Percentiles rank a stretch among this genome's conserved stretches.
Conservation (phyloP, 2,329 filamentous ascomycete genomes). For the Fusarium begoniae region DNA sequence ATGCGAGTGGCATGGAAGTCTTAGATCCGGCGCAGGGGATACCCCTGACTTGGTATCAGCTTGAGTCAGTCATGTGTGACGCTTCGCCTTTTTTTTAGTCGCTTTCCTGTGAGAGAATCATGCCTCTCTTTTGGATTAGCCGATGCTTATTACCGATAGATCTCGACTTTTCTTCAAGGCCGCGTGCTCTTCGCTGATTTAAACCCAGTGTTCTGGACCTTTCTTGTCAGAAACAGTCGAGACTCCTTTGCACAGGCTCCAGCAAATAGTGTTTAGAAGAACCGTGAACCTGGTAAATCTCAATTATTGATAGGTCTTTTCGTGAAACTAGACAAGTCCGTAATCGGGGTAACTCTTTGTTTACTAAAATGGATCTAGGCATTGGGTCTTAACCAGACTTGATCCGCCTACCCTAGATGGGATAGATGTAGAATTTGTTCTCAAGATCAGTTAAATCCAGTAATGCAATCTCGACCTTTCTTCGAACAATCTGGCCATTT, state of each 20-base stretch:
- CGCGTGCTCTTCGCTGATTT: neutral
- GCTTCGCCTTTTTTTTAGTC: neutral
- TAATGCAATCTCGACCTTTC: slow-evolving; percentile 48
- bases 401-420: neutral
- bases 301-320: no score
- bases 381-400: fast-evolving
- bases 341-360: neutral
- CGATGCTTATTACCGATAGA: neutral
- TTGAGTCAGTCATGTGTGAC: neutral
- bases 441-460: slow-evolving; percentile 52
- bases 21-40: neutral
- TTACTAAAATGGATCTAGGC: neutral
- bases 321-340: no score
- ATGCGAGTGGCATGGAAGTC: neutral
- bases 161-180: neutral
- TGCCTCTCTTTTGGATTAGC: neutral
- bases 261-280: no score
- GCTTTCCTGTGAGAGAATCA: neutral
- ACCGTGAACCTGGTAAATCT: neutral
- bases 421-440: slow-evolving; percentile 52
- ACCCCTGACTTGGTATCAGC: neutral
- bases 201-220: neutral
- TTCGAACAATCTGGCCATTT: slow-evolving; percentile 40
- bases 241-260: no score
- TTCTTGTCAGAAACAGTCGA: fast-evolving